Evolutionary conservation across 495 filamentous ascomycete genomes (phyloP).

Genomic region (Podospora pseudopauciseta): DNA sequence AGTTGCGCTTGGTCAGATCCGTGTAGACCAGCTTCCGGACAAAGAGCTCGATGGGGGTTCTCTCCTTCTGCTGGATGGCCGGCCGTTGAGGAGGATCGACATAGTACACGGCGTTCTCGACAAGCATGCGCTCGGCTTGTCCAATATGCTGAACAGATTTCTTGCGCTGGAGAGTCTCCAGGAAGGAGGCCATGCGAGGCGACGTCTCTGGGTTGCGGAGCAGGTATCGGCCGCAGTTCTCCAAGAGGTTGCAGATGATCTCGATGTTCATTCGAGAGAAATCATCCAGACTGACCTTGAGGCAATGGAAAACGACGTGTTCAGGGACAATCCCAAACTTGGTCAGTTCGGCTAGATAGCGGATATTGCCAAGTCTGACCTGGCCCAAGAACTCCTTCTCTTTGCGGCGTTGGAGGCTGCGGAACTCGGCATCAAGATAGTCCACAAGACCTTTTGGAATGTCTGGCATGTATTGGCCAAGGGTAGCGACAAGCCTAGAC

Average conservation of each 20-base stretch:
- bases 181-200: constrained; percentile 85
- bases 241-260: constrained; percentile 93
- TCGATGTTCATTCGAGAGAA: constrained; percentile 99
- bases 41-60: constrained; percentile 87
- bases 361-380: constrained; percentile 89
- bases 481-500: constrained; percentile 85
- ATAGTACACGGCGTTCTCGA: constrained; percentile 98
- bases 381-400: constrained; percentile 96
- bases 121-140: constrained; percentile 94
- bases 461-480: constrained; percentile 91
- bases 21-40: constrained; percentile 86
- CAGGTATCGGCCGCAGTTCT: constrained; percentile 94
- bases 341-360: constrained; percentile 93
- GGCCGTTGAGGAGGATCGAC: constrained; percentile 92
- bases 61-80: constrained; percentile 93
- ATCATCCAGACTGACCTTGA: constrained; percentile 95
- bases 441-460: constrained; percentile 87
- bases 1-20: constrained; percentile 90
- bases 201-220: constrained; percentile 91
- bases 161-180: constrained; percentile 93
- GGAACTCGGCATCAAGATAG: constrained; percentile 94
- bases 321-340: constrained; percentile 98
- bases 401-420: constrained; percentile 95
- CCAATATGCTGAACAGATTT: constrained; percentile 92
- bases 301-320: constrained; percentile 97